phyloP scores from a whole-genome alignment of 495 filamentous ascomycete genomes.

The Penicillium roqueforti region DNA sequence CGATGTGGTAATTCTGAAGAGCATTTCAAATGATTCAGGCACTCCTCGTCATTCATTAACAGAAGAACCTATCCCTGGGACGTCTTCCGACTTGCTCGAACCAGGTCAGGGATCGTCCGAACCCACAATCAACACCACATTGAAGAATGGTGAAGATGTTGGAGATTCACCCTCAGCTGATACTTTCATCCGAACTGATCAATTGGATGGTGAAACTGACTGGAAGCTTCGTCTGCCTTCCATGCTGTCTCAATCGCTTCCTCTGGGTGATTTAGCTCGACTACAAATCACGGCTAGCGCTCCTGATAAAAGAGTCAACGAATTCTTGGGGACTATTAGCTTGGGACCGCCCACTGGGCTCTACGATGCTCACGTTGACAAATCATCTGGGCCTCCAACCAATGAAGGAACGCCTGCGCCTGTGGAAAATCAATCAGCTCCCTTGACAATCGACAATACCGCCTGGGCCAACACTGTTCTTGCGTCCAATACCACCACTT shows the following conservation, averaged over 20 bases:
- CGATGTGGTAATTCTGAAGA: slow-evolving; percentile 90
- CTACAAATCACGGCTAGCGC: slow-evolving; percentile 78
- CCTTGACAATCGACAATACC: slow-evolving; percentile 92
- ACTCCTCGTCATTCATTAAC: slow-evolving; percentile 20
- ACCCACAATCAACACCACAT: slow-evolving; percentile 7
- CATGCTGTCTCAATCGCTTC: slow-evolving; percentile 69
- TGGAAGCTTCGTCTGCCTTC: slow-evolving; percentile 95
- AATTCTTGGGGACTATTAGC: slow-evolving; percentile 84
- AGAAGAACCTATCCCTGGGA: slow-evolving; percentile 6
- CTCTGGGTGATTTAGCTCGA: slow-evolving; percentile 62
- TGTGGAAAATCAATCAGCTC: slow-evolving; percentile 24
- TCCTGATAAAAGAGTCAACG: slow-evolving; percentile 87
- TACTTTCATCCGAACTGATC: slow-evolving; percentile 95
- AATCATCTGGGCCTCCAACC: slow-evolving; percentile 25
- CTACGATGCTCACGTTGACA: slow-evolving; percentile 44
- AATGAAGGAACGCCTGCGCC: slow-evolving; percentile 14
- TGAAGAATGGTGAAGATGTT: slow-evolving; percentile 10
- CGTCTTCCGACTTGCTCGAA: slow-evolving; percentile 24
- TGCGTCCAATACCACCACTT: slow-evolving; percentile 80
- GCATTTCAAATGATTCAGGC: slow-evolving; percentile 60
- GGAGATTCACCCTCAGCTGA: slow-evolving; percentile 56
- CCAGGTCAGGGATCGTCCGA: slow-evolving; percentile 18
- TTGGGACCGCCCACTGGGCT: slow-evolving; percentile 40
- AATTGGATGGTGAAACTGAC: slow-evolving; percentile 97
- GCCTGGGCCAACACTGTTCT: slow-evolving; percentile 98